phyloP scores from a whole-genome alignment of 2,329 filamentous ascomycete genomes.

The Bisporella sp. region DNA sequence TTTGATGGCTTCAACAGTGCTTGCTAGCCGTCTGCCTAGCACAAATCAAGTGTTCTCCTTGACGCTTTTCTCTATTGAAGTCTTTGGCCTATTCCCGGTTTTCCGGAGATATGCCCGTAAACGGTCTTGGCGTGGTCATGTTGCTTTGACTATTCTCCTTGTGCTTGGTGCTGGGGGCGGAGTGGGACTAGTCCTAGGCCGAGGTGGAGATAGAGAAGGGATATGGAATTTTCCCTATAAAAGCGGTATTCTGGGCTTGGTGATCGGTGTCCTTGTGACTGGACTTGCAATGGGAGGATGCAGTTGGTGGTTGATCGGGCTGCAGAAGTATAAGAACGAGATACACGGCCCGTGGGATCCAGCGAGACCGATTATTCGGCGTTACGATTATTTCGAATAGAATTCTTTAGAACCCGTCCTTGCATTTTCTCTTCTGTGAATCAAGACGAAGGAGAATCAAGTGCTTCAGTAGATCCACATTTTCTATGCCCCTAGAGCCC shows the following conservation, averaged over 20 bases:
- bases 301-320: slow-evolving; percentile 94
- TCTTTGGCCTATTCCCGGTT: slow-evolving; percentile 96
- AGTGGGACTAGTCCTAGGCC: slow-evolving; percentile 54
- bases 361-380: slow-evolving; percentile 78
- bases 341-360: slow-evolving; percentile 98
- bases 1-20: slow-evolving; percentile 90
- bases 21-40: slow-evolving; percentile 80
- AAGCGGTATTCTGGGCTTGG: slow-evolving; percentile 51
- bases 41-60: slow-evolving; percentile 93
- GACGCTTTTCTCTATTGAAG: slow-evolving; percentile 92
- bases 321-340: slow-evolving; percentile 99
- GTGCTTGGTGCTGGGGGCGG: slow-evolving; percentile 76
- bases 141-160: slow-evolving; percentile 66
- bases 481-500: too few relatives aligned
- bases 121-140: slow-evolving; percentile 74
- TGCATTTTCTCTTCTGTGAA: too few relatives aligned
- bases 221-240: slow-evolving; percentile 37
- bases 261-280: slow-evolving; percentile 68
- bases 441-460: too few relatives aligned
- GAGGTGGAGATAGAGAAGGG: slow-evolving; percentile 45
- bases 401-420: too few relatives aligned
- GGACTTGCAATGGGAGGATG: slow-evolving; percentile 83
- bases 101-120: slow-evolving; percentile 85
- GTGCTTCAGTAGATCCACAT: too few relatives aligned
- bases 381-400: slow-evolving; percentile 28